Conservation (phyloP, 2,329 filamentous ascomycete species). For the Hortaea werneckii region DNA sequence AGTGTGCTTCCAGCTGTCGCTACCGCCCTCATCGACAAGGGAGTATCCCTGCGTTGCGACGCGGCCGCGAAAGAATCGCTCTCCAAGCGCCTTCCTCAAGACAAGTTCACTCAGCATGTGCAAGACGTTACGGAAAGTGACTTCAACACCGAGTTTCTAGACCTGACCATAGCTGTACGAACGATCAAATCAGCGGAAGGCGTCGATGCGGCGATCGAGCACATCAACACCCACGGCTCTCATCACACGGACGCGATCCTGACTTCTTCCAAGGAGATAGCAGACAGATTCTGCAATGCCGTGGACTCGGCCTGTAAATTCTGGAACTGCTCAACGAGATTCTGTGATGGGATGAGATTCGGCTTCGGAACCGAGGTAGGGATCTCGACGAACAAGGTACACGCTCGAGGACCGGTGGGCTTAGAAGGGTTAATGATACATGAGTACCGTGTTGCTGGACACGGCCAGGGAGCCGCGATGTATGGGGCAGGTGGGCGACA, state of each 20-base stretch:
- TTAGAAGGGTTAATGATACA: constrained; percentile 94
- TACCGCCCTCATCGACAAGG: constrained; percentile 61
- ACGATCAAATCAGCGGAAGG: constrained; percentile 44
- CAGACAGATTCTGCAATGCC: constrained; percentile 71
- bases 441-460: constrained; percentile 82
- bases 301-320: constrained; percentile 89
- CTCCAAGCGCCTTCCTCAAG: constrained; percentile 33
- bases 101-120: constrained; percentile 36
- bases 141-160: constrained; percentile 82
- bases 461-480: constrained; percentile 68
- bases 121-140: constrained; percentile 60
- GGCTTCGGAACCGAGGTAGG: constrained; percentile 97
- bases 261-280: constrained; percentile 56
- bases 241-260: constrained; percentile 91
- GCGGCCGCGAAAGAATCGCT: constrained; percentile 55
- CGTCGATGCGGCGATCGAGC: constrained; percentile 62
- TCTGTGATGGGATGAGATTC: constrained; percentile 94
- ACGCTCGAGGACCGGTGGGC: constrained; percentile 84
- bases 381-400: constrained; percentile 98
- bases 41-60: constrained; percentile 79
- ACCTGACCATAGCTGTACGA: constrained; percentile 75
- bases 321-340: constrained; percentile 91
- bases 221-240: constrained; percentile 88
- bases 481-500: constrained; percentile 48
- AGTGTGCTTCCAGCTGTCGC: constrained; percentile 63